A percentile compares a stretch with the other conserved stretches of the same genome.
Evolutionary conservation across 176 grass and related monocot genomes (phyloP).

Genomic region (Otatea glauca): DNA sequence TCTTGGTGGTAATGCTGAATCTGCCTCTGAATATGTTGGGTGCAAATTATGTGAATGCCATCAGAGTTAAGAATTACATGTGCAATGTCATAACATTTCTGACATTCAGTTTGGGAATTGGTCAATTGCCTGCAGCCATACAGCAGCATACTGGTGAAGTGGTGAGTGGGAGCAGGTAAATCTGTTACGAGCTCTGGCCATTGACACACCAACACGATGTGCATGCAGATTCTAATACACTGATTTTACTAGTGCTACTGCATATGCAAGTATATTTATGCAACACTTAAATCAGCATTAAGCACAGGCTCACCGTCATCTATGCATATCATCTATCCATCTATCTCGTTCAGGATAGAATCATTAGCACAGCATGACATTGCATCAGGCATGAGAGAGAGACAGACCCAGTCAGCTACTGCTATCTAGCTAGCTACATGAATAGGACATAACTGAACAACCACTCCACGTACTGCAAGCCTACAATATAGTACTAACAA

Average conservation of each 20-base stretch:
- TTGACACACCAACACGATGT: slow-evolving; percentile 8
- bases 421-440: not conserved
- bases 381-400: slow-evolving; percentile 3
- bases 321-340: not conserved
- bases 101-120: slow-evolving; percentile 36
- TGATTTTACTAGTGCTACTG: not conserved
- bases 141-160: not conserved
- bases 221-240: not conserved
- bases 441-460: slow-evolving; percentile 39
- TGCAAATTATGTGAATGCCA: slow-evolving; percentile 1
- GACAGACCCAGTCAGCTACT: slow-evolving; percentile 29
- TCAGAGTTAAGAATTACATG: not conserved
- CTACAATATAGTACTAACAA: not conserved
- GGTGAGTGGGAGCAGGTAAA: slow-evolving; percentile 46
- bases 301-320: not conserved
- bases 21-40: not conserved
- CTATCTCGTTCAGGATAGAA: slow-evolving; percentile 23
- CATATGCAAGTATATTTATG: not conserved
- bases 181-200: slow-evolving; percentile 26
- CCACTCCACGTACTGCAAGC: slow-evolving; percentile 24
- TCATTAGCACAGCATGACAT: slow-evolving; percentile 22
- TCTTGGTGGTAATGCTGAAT: not conserved
- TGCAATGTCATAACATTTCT: not conserved
- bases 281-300: slow-evolving; percentile 20
- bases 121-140: slow-evolving; percentile 27